Evolutionary conservation across 441 rosid species (phyloP).

Genomic region (Geranium incanum): DNA sequence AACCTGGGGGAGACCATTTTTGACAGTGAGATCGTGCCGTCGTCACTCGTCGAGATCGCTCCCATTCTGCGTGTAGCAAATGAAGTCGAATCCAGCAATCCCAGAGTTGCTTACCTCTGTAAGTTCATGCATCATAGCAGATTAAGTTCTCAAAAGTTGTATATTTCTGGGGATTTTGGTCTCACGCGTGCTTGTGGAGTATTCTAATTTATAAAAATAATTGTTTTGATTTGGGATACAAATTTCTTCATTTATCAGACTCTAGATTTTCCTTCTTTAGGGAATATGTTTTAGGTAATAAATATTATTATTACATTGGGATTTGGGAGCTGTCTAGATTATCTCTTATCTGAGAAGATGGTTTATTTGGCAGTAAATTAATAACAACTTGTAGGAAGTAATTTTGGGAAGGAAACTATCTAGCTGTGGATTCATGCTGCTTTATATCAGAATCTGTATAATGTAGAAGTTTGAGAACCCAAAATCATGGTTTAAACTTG

Average conservation of each 20-base stretch:
- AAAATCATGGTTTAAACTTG: not conserved
- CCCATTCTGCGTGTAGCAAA: conserved; percentile 99
- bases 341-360: not conserved
- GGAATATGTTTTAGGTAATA: not conserved
- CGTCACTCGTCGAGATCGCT: conserved; percentile 85
- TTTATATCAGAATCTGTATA: not conserved
- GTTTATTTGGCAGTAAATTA: not conserved
- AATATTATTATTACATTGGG: not conserved
- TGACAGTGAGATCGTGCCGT: conserved; percentile 96
- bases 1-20: conserved; percentile 76
- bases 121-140: conserved; percentile 23
- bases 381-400: not conserved
- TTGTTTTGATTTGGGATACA: too few relatives aligned
- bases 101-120: conserved; percentile 97
- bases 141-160: too few relatives aligned
- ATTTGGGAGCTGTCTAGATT: not conserved
- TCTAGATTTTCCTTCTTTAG: not conserved
- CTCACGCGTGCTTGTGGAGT: too few relatives aligned
- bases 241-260: too few relatives aligned
- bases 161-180: too few relatives aligned
- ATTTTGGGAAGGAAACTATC: not conserved
- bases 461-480: not conserved
- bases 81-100: conserved; percentile 85
- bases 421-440: not conserved
- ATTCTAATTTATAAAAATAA: too few relatives aligned